phyloP scores from a whole-genome alignment of 108 stramenopile species.

The Cyclostephanos tholiformis region DNA sequence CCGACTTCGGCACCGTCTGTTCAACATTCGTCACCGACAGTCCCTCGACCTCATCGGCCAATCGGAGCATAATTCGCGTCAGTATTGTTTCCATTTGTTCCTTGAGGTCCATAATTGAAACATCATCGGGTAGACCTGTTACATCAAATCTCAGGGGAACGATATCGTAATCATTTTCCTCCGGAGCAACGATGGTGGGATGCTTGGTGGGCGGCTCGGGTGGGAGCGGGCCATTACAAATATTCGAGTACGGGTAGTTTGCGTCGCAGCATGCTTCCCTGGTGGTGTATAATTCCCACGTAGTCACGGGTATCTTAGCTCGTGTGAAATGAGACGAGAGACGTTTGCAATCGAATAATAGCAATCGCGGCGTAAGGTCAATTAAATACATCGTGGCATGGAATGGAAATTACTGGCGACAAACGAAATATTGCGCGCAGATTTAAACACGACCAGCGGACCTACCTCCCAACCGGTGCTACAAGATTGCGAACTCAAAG shows the following conservation, averaged over 20 bases:
- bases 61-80: background rate
- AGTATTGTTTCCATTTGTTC: conserved; percentile 6
- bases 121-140: conserved; percentile 11
- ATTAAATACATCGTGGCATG: background rate
- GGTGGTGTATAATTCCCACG: conserved; percentile 22
- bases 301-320: conserved; percentile 38
- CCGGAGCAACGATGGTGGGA: conserved; percentile 5
- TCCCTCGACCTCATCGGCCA: background rate
- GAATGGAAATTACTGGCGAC: background rate
- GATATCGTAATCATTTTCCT: conserved; percentile 5
- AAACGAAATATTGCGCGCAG: background rate
- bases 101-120: conserved; percentile 6
- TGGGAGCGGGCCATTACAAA: conserved; percentile 8
- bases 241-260: conserved; percentile 25
- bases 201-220: conserved; percentile 13
- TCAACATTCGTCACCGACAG: conserved; percentile 3
- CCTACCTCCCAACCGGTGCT: conserved; percentile 29
- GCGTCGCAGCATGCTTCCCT: conserved; percentile 20
- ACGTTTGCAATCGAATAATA: background rate
- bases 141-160: conserved; percentile 21
- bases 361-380: background rate
- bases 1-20: background rate
- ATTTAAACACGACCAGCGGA: background rate
- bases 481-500: conserved; percentile 19
- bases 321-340: conserved; percentile 17